These are phyloP conservation scores for Capsella rubella DNA, from an alignment of 441 rosid genomes.

Conservation along the genomic window DNA sequence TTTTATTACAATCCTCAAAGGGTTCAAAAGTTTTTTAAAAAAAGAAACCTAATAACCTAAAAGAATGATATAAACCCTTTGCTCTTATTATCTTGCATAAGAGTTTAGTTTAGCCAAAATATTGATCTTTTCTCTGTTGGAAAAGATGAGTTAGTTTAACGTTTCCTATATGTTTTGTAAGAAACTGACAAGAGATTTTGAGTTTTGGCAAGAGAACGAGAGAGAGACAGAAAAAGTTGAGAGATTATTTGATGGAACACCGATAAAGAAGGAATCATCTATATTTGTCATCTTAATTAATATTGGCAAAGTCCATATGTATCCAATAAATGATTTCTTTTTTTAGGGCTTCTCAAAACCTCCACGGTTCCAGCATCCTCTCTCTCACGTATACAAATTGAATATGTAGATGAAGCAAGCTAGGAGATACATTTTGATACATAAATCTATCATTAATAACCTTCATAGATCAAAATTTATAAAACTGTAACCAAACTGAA, in stretches of 20 bases:
- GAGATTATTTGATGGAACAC: conserved; percentile 34
- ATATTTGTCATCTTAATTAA: conserved; percentile 34
- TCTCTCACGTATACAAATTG: not conserved
- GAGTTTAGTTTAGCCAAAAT: not conserved
- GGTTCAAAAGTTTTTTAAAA: not conserved
- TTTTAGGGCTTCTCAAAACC: conserved; percentile 27
- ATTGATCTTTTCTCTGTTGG: conserved; percentile 10
- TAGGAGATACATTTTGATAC: not conserved
- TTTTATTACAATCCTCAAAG: conserved; percentile 10
- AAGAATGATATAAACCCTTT: not conserved
- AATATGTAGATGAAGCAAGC: not conserved
- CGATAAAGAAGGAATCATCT: conserved; percentile 38
- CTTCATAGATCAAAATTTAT: too few species aligned
- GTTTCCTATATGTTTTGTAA: conserved; percentile 6
- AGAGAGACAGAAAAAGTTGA: not conserved
- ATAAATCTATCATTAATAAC: too few species aligned
- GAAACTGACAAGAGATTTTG: conserved; percentile 8
- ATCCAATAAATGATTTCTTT: conserved; percentile 7
- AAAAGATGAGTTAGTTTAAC: not conserved
- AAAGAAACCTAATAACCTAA: not conserved
- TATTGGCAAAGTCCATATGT: conserved; percentile 26
- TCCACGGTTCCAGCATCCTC: conserved; percentile 16
- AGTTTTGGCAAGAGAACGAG: conserved; percentile 28
- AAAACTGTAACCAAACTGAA: too few species aligned
- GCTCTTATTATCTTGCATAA: not conserved